Percentiles rank a stretch among this genome's conserved stretches.
Evolutionary conservation across 805 yeast genomes (phyloP).

Genomic region (Torulaspora gathmanii): DNA sequence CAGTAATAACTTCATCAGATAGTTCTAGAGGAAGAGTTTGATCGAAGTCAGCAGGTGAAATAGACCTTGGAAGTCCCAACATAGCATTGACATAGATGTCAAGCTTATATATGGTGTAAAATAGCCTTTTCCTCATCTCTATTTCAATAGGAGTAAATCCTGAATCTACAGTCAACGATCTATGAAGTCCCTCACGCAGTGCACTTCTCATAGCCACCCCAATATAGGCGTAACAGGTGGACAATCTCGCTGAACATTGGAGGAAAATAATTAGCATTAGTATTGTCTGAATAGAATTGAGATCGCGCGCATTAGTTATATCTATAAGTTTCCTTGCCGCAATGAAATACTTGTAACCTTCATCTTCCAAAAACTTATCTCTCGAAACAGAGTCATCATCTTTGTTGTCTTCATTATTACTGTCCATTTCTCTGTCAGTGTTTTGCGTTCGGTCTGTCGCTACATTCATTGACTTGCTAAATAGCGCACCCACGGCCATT

Average conservation of each 20-base stretch:
- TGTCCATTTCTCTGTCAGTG: not conserved
- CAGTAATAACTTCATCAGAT: slow-evolving; percentile 81
- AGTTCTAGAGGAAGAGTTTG: slow-evolving; percentile 80
- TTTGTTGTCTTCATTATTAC: slow-evolving; percentile 20
- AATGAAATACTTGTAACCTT: slow-evolving; percentile 77
- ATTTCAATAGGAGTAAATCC: slow-evolving; percentile 62
- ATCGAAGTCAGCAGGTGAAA: slow-evolving; percentile 78
- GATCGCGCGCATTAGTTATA: slow-evolving; percentile 78
- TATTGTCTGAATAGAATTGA: slow-evolving; percentile 78
- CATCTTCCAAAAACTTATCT: slow-evolving; percentile 42
- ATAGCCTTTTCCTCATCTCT: slow-evolving; percentile 79
- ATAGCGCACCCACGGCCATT: slow-evolving; percentile 81
- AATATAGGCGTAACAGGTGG: slow-evolving; percentile 86
- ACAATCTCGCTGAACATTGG: slow-evolving; percentile 83
- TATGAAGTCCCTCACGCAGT: slow-evolving; percentile 76
- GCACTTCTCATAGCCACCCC: slow-evolving; percentile 88
- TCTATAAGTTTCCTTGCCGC: slow-evolving; percentile 84
- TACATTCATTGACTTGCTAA: slow-evolving; percentile 39
- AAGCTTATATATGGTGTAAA: slow-evolving; percentile 86
- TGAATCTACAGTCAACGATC: slow-evolving; percentile 51
- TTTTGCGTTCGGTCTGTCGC: not conserved
- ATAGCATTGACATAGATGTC: slow-evolving; percentile 87
- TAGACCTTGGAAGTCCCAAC: slow-evolving; percentile 74
- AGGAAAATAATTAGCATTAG: slow-evolving; percentile 81
- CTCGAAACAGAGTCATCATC: slow-evolving; percentile 3